Conservation (phyloP, 495 filamentous ascomycete species). For the Aspergillus hancockii region DNA sequence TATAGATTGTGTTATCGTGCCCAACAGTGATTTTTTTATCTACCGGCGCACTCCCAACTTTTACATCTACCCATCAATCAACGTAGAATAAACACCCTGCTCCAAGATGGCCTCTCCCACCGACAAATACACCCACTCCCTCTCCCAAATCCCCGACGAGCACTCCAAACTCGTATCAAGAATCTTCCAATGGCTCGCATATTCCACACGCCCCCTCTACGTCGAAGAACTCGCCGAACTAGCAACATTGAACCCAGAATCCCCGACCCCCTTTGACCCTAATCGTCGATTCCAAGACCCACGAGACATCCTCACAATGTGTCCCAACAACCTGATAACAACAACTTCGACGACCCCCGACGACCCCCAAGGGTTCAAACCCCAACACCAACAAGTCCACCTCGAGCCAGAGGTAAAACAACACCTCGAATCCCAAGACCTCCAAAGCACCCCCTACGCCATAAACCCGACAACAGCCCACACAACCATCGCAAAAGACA, state of each 20-base stretch:
- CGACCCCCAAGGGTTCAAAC: background rate
- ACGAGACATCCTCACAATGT: background rate
- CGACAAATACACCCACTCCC: background rate
- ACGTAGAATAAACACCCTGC: background rate
- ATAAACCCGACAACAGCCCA: background rate
- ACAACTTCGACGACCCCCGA: background rate
- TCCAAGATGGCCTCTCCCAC: background rate
- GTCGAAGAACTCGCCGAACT: conserved; percentile 2
- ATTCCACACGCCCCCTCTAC: background rate
- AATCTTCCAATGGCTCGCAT: conserved; percentile 3
- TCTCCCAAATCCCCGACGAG: background rate
- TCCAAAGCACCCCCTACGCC: background rate
- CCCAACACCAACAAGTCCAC: background rate
- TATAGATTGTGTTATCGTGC: background rate
- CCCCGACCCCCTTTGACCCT: background rate
- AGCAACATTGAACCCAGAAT: background rate
- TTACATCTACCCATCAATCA: background rate
- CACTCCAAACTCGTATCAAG: background rate
- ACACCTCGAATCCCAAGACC: background rate
- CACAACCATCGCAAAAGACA: background rate
- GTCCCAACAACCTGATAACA: background rate
- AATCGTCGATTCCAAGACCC: background rate
- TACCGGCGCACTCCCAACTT: background rate
- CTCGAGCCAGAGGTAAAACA: background rate
- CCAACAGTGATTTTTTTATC: background rate